Evolutionary conservation across 225 moss, liverwort and hornwort genomes (phyloP).

Genomic region (Asterella californica): DNA sequence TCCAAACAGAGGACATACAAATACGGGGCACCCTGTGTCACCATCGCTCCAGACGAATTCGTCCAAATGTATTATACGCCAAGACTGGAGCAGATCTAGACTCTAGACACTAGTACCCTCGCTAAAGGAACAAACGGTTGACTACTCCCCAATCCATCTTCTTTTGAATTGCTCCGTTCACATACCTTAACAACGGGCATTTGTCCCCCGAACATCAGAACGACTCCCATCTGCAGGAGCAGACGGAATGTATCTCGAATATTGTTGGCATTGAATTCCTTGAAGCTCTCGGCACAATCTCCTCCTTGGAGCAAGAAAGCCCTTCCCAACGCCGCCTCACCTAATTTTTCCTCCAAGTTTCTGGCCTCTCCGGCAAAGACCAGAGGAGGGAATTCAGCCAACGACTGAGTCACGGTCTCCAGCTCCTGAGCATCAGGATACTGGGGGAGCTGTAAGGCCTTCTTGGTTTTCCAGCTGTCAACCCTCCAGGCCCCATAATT

Average conservation of each 20-base stretch:
- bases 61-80: not conserved
- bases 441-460: slow-evolving; percentile 60
- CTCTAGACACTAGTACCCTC: no score
- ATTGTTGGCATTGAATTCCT: slow-evolving; percentile 82
- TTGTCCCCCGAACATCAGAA: slow-evolving; percentile 90
- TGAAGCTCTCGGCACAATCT: slow-evolving; percentile 88
- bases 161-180: not conserved
- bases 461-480: slow-evolving; percentile 64
- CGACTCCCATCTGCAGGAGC: slow-evolving; percentile 83
- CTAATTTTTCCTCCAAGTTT: slow-evolving; percentile 66
- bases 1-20: not conserved
- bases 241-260: slow-evolving; percentile 83
- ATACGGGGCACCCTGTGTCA: not conserved
- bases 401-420: slow-evolving; percentile 37
- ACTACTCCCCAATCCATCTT: no score
- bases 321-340: slow-evolving; percentile 66
- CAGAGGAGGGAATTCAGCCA: slow-evolving; percentile 63
- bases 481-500: slow-evolving; percentile 19
- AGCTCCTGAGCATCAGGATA: slow-evolving; percentile 59
- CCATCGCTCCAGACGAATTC: not conserved
- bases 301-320: slow-evolving; percentile 80
- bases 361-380: slow-evolving; percentile 84
- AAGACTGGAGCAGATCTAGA: not conserved
- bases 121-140: no score
- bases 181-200: slow-evolving; percentile 81